Evolutionary conservation across 129 eudicot genomes (phyloP).

Genomic region (Glebionis coronaria): DNA sequence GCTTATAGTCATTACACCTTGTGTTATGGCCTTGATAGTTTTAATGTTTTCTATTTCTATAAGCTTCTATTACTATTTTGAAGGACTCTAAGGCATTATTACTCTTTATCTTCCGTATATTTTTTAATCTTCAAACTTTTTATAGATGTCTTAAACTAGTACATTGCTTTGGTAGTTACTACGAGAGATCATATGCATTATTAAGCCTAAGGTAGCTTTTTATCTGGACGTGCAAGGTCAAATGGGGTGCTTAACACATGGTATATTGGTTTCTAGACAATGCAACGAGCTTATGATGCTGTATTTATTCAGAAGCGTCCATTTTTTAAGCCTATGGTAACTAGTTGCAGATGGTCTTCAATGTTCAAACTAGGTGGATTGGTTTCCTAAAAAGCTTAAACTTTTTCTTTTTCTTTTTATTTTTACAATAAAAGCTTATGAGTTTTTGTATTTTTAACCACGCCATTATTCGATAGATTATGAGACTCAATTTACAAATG

Average conservation of each 20-base stretch:
- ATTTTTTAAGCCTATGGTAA: conserved; percentile 39
- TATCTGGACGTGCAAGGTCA: conserved; percentile 89
- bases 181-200: conserved; percentile 85
- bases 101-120: conserved; percentile 18
- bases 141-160: not conserved
- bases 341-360: conserved; percentile 3
- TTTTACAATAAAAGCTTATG: no score
- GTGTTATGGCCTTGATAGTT: conserved; percentile 22
- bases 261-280: conserved; percentile 65
- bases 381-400: no score
- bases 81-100: conserved; percentile 63
- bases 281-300: conserved; percentile 70
- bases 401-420: no score
- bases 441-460: no score
- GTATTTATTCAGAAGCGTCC: conserved; percentile 36
- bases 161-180: conserved; percentile 55
- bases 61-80: conserved; percentile 69
- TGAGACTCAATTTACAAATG: no score
- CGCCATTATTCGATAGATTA: no score
- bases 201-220: no score
- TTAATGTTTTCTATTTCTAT: conserved; percentile 26
- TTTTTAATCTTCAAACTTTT: not conserved
- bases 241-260: conserved; percentile 96
- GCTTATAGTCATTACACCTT: conserved; percentile 7
- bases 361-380: no score